Base-by-base conservation (phyloP, 2,329 filamentous ascomycete genomes). In the Teratosphaeria viscida region DNA sequence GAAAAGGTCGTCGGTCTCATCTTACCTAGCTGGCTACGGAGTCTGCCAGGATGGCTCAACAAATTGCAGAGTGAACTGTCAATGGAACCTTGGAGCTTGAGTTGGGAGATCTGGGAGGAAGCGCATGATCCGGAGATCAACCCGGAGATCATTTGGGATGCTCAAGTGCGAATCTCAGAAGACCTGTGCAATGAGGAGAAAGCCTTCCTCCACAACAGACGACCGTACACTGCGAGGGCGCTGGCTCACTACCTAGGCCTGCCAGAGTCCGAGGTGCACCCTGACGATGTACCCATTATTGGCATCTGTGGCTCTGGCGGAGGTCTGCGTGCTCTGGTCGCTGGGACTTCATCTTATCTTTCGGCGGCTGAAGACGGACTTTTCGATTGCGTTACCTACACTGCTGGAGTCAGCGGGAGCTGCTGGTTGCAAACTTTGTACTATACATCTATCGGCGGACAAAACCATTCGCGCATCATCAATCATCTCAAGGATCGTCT, bases 251-350 rank as follows among this genome's bases (percentile, higher is more conserved):
- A 97, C 70, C 82, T 99, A 0, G 85, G 82, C 34, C 77, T 99
- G 5, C 78, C 87, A 0, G 90, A 92, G 70, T 79, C 83, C 14
- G 88, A 92, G 2, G 85, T 99, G n/a, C 85, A 97, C 68, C 89
- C 90, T 0, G 90, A 96, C 54, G 94, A 99, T 75, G 86, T 97
- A 6, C 94, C 94, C 0, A 85, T 86, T 2, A 96, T 99, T 71
- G 92, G 92, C 47, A 87, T 97, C 78, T 96, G 92, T 67, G 92
- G 92, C 8, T 97, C 92, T 1, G 94, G 94, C 10, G 94, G 94
- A 59, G 94, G 94, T 0, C 75, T 99, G 54, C 82, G 94, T 56
- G 94, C 94, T 1, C 81, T 99, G 43, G 90, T 97, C 19, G 92
- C 94, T 1, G 92, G 92, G 3, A 86, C 91, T 0, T 92, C 92